These are phyloP conservation scores for Hamigera avellanea DNA, from an alignment of 495 filamentous ascomycete species.

Conservation along the genomic window DNA sequence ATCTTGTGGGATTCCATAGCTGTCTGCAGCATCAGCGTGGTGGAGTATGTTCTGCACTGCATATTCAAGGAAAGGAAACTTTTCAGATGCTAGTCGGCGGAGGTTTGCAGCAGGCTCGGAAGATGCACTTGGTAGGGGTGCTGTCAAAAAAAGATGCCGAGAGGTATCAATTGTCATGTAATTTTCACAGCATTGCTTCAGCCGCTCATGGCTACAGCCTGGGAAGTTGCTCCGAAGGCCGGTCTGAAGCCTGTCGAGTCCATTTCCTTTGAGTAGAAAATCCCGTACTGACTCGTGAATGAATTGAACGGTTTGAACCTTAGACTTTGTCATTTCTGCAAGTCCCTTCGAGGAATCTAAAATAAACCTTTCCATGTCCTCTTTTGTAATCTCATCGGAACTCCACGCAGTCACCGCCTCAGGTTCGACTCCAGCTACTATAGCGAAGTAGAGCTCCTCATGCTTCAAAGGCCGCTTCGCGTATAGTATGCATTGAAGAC, in stretches of 20 bases:
- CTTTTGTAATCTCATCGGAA: conserved; percentile 3
- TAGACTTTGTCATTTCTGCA: conserved; percentile 21
- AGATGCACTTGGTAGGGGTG: conserved; percentile 10
- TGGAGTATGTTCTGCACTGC: conserved; percentile 27
- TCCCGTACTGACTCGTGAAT: conserved; percentile 39
- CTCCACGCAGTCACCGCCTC: neutral
- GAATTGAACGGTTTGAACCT: conserved; percentile 25
- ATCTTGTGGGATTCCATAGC: conserved; percentile 19
- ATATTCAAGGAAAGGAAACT: conserved; percentile 36
- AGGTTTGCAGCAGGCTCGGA: conserved; percentile 8
- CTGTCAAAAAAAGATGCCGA: conserved; percentile 1
- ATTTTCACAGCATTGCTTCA: conserved; percentile 23
- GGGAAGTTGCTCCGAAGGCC: conserved; percentile 10
- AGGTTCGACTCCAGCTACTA: conserved; percentile 6
- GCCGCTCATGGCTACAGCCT: conserved; percentile 24
- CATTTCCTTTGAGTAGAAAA: conserved; percentile 28
- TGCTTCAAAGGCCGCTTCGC: conserved; percentile 17
- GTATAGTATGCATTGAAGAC: conserved; percentile 27
- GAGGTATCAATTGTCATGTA: conserved; percentile 13
- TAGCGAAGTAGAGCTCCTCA: conserved; percentile 22
- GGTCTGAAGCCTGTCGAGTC: conserved; percentile 23
- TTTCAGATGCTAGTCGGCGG: conserved; percentile 7
- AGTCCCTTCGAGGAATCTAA: conserved; percentile 31
- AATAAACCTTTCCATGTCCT: conserved; percentile 15
- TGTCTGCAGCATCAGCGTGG: conserved; percentile 30